phyloP scores from a whole-genome alignment of 176 grass and related monocot genomes.

The Poa annua region DNA sequence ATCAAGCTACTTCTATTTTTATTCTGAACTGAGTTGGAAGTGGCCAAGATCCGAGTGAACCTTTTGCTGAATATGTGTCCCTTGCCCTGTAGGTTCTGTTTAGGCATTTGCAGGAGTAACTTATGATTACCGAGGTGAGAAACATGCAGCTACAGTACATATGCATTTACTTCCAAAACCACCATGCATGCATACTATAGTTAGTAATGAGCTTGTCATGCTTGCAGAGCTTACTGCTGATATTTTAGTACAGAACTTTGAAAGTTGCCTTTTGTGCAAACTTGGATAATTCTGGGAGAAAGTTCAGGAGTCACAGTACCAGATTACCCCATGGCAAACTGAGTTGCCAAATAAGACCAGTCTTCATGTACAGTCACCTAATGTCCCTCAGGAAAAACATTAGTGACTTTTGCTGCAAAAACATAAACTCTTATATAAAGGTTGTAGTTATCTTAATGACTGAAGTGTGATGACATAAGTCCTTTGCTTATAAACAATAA shows the following conservation, averaged over 20 bases:
- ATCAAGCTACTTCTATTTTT: too few species aligned
- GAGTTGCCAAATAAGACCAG: constrained; percentile 61
- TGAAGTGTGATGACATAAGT: too few species aligned
- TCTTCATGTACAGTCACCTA: constrained; percentile 55
- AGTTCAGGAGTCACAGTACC: constrained; percentile 87
- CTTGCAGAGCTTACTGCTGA: constrained; percentile 37
- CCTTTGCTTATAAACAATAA: too few species aligned
- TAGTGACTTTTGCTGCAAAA: constrained; percentile 53
- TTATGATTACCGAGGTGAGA: constrained; percentile 17
- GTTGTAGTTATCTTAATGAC: too few species aligned
- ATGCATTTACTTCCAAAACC: constrained; percentile 14
- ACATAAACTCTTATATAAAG: too few species aligned
- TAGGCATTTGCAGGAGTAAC: too few species aligned
- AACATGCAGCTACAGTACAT: constrained; percentile 22
- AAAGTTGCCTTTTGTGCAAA: constrained; percentile 47
- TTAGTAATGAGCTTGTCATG: constrained; percentile 38
- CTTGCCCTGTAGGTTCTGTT: too few species aligned
- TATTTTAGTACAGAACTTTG: constrained; percentile 58
- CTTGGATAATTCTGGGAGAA: constrained; percentile 80
- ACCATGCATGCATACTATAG: neutral
- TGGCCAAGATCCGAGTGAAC: too few species aligned
- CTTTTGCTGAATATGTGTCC: too few species aligned
- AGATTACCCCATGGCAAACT: constrained; percentile 71
- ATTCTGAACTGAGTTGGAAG: too few species aligned
- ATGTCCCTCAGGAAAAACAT: constrained; percentile 55